These are phyloP conservation scores for Uronychia binucleata DNA, from an alignment of 73 alveolate species.

Conservation along the genomic window DNA sequence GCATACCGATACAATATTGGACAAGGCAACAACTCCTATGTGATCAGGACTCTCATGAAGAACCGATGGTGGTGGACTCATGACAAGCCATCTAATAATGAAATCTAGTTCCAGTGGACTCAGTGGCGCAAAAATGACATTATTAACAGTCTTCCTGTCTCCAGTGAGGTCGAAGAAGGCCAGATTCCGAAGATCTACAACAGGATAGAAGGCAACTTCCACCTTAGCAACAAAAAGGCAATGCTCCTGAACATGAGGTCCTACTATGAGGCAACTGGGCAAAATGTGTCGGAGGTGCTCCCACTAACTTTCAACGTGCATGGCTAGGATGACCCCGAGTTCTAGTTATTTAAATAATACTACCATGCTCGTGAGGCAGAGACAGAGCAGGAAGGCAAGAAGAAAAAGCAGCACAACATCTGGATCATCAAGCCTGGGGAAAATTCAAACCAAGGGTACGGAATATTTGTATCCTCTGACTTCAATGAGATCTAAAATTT, in stretches of 20 bases:
- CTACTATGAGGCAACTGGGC: constrained; percentile 55
- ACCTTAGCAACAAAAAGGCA: constrained; percentile 73
- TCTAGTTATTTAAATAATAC: constrained; percentile 16
- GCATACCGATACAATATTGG: constrained; percentile 26
- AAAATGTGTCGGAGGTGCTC: constrained; percentile 66
- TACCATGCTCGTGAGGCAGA: constrained; percentile 2
- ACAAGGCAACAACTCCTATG: constrained; percentile 23
- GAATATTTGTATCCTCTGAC: constrained; percentile 22
- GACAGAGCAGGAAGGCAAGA: not conserved
- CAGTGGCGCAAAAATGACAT: constrained; percentile 20
- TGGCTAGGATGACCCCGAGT: constrained; percentile 20
- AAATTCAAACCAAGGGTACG: constrained; percentile 43
- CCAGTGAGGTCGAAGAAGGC: not conserved
- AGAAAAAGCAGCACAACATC: constrained; percentile 13
- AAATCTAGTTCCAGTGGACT: constrained; percentile 46
- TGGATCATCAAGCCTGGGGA: constrained; percentile 55
- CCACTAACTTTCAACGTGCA: constrained; percentile 74
- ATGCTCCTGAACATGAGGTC: constrained; percentile 70
- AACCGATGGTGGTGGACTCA: constrained; percentile 43
- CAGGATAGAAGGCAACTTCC: constrained; percentile 66
- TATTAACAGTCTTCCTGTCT: not conserved
- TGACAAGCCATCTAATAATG: constrained; percentile 1
- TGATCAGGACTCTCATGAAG: constrained; percentile 22
- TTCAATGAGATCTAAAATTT: constrained; percentile 11
- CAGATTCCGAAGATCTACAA: constrained; percentile 50